Evolutionary conservation across 768 basidiomycete genomes (phyloP).

Genomic region (Clitopilus hobsonii): DNA sequence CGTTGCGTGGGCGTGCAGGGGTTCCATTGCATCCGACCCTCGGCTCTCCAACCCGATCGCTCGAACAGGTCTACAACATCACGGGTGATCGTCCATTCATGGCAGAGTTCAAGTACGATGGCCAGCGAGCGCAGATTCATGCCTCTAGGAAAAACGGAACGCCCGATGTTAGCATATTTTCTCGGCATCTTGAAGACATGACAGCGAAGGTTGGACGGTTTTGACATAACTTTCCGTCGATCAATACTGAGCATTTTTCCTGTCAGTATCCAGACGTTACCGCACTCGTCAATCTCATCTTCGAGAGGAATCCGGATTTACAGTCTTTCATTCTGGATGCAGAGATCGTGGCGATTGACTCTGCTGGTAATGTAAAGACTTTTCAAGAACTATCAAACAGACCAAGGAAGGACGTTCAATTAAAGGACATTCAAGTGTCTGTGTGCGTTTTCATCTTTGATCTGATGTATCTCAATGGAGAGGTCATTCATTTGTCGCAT

Average conservation of each 20-base stretch:
- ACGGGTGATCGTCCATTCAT: conserved; percentile 64
- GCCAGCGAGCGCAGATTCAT: conserved; percentile 82
- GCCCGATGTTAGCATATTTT: conserved; percentile 63
- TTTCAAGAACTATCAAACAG: conserved; percentile 88
- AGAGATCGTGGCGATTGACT: conserved; percentile 85
- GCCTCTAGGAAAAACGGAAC: conserved; percentile 29
- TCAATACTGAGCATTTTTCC: conserved; percentile 1
- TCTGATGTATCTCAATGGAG: conserved; percentile 78
- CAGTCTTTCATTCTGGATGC: conserved; percentile 75
- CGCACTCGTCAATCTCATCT: conserved; percentile 47
- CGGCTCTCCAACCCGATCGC: conserved; percentile 80
- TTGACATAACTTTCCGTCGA: conserved; percentile 2
- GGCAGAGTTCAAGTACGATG: conserved; percentile 92
- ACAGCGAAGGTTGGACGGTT: conserved; percentile 66
- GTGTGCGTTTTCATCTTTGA: conserved; percentile 90
- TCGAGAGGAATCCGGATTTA: conserved; percentile 35
- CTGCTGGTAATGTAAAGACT: conserved; percentile 56
- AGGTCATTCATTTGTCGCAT: conserved; percentile 42
- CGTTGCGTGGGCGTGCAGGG: conserved; percentile 30
- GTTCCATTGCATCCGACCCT: conserved; percentile 84
- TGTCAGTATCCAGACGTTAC: conserved; percentile 90
- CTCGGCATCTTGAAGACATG: conserved; percentile 90
- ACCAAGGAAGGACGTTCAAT: conserved; percentile 75
- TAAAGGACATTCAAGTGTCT: conserved; percentile 68
- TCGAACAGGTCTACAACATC: conserved; percentile 78